Evolutionary conservation across 352 stramenopile species (phyloP), one percentile per base, ranked within the genome.

Genomic region (Phytophthora crassamura): DNA sequence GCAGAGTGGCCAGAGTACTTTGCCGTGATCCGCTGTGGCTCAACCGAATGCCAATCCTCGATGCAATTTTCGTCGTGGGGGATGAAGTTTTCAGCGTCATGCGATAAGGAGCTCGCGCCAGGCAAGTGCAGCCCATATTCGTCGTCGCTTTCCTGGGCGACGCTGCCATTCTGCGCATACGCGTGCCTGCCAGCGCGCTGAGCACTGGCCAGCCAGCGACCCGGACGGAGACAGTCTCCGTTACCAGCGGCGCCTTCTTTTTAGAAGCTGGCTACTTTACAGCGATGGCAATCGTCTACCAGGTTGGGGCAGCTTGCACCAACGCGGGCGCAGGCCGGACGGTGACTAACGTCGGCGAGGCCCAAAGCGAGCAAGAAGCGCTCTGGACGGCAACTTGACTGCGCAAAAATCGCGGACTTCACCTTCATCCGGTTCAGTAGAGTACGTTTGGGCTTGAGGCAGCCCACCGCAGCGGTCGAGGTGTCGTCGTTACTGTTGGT

Each of bases 401-500:
- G 47, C 28, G 32, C 41, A 67, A 71, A 74, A 74, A 71, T 71
- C 60, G 45, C 34, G 42, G 64, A 54, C 34, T 34, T 57, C 14
- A 33, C 33, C 47, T 16, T 33, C 20, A 8, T 34, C 62, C 59
- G 34, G 64, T 77, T 77, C 69, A 74, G 69, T 77, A 68, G 69
- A 77, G 64, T 77, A 62, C 69, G 64, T 56, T 77, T 11, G 34
- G 28, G 59, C 54, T 74, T 61, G 59, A 77, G 64, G 69, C 43
- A 45, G 64, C 57, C 51, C 47, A 47, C 54, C 34, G 56, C 18
- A 33, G 50, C 33, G 53, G 45, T 74, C 65, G 69, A 64, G 57
- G 36, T 65, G 62, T 77, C 66, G 69, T 77, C 33, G 43, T 56
- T 74, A 71, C 49, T 71, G 43, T 77, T 66, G 69, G 54, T 77